phyloP scores from a whole-genome alignment of 2,329 filamentous ascomycete genomes.

The Dactylella cylindrospora region DNA sequence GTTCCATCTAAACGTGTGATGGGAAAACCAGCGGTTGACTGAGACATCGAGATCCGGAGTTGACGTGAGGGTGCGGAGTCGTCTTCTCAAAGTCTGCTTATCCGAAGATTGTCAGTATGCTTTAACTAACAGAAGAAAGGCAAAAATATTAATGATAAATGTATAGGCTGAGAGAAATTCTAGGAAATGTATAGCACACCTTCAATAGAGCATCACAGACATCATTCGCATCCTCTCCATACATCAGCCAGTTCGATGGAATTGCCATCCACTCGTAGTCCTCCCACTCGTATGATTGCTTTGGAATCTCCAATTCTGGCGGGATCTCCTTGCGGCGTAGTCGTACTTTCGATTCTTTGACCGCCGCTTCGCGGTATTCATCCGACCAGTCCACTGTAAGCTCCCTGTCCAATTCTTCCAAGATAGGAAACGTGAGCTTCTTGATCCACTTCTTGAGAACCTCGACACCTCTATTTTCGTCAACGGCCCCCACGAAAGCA shows the following conservation, averaged over 20 bases:
- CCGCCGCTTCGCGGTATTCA: background rate
- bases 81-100: too few relatives aligned
- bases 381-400: conserved; percentile 3
- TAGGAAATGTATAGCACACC: background rate
- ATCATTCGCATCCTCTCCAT: background rate
- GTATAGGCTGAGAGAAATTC: too few relatives aligned
- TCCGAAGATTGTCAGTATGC: background rate
- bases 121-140: background rate
- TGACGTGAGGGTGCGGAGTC: too few relatives aligned
- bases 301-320: background rate
- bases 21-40: background rate
- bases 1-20: background rate
- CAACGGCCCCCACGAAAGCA: conserved; percentile 20
- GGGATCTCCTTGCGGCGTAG: background rate
- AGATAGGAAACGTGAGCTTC: conserved; percentile 13
- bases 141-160: background rate
- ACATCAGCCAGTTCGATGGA: background rate
- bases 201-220: conserved; percentile 1
- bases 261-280: conserved; percentile 10
- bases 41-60: background rate
- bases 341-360: background rate
- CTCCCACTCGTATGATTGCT: background rate
- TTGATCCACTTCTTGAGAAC: conserved; percentile 7
- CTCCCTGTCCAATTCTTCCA: conserved; percentile 8
- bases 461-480: conserved; percentile 1